A percentile compares a stretch with the other conserved stretches of the same genome.
phyloP scores from a whole-genome alignment of 371 early-diverging fungal species.

The Homolaphlyctis polyrhiza region DNA sequence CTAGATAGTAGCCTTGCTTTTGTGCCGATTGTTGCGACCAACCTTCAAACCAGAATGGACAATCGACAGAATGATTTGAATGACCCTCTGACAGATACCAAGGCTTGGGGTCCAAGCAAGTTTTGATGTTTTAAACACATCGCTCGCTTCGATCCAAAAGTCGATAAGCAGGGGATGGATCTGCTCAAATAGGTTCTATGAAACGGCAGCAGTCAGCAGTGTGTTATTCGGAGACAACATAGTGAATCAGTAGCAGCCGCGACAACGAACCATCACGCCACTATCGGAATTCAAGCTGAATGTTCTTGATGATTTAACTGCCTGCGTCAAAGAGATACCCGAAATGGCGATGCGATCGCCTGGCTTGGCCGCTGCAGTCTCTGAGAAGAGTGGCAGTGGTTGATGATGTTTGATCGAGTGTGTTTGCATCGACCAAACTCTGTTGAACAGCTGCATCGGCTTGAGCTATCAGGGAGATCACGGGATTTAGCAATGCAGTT shows the following conservation, averaged over 20 bases:
- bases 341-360: background rate
- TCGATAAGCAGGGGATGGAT: background rate
- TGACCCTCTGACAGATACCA: background rate
- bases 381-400: background rate
- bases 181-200: background rate
- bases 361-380: background rate
- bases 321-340: background rate
- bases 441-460: too few species aligned
- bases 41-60: too few species aligned
- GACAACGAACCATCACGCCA: background rate
- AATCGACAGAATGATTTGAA: background rate
- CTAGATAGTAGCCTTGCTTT: too few species aligned
- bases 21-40: too few species aligned
- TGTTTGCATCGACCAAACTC: too few species aligned
- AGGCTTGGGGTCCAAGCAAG: background rate
- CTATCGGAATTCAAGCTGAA: background rate
- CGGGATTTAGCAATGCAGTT: too few species aligned
- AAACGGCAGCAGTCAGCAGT: background rate
- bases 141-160: conserved; percentile 4
- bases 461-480: too few species aligned
- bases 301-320: background rate
- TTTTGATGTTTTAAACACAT: background rate
- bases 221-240: too few species aligned
- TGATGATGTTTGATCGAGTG: too few species aligned
- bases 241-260: too few species aligned